phyloP scores from a whole-genome alignment of 768 basidiomycete species.

The Tricholoma furcatifolium region DNA sequence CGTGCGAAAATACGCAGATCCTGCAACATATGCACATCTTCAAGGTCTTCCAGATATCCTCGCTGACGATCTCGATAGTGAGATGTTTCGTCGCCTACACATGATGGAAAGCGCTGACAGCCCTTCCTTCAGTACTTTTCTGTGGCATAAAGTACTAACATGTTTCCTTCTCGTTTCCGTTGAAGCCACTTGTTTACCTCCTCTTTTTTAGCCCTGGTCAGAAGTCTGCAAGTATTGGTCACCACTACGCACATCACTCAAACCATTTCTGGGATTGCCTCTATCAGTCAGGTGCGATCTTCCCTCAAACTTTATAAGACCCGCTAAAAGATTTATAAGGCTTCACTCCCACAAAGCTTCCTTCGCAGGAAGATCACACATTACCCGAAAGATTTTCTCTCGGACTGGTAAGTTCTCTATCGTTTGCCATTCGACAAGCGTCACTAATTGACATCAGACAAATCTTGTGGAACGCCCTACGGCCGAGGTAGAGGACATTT shows the following conservation, averaged over 20 bases:
- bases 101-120: not conserved
- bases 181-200: not conserved
- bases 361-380: conserved; percentile 57
- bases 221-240: conserved; percentile 65
- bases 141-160: conserved; percentile 78
- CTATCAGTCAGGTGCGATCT: conserved; percentile 54
- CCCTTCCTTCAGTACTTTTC: conserved; percentile 57
- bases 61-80: conserved; percentile 55
- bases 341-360: conserved; percentile 51
- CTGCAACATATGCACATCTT: conserved; percentile 53
- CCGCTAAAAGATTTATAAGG: conserved; percentile 32
- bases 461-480: conserved; percentile 75
- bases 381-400: conserved; percentile 58
- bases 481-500: conserved; percentile 30
- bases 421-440: not conserved
- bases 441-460: conserved; percentile 38
- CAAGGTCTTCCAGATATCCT: conserved; percentile 53
- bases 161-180: conserved; percentile 9
- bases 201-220: conserved; percentile 54
- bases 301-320: not conserved
- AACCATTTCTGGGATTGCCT: conserved; percentile 86
- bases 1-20: conserved; percentile 43
- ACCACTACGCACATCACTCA: conserved; percentile 77
- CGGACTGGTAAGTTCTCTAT: conserved; percentile 56
- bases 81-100: conserved; percentile 8